Conservation (phyloP, 2,329 filamentous ascomycete species). For the Pyrenochaeta sp. region DNA sequence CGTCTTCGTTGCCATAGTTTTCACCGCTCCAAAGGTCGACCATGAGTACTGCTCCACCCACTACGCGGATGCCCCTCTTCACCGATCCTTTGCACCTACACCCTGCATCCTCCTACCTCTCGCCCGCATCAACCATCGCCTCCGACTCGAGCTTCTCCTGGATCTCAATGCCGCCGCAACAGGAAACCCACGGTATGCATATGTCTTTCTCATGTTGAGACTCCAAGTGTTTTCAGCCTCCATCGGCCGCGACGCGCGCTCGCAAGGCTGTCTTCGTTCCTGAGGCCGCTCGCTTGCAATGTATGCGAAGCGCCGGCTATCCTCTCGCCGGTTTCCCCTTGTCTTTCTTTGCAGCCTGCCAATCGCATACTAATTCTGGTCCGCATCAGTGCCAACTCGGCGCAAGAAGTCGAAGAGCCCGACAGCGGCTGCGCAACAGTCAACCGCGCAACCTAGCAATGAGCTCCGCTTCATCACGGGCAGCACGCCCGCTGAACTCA, state of each 20-base stretch:
- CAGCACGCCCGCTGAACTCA: conserved; percentile 40
- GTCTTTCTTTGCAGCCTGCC: too few relatives aligned
- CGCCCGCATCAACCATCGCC: conserved; percentile 29
- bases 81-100: conserved; percentile 25
- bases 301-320: neutral
- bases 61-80: conserved; percentile 33
- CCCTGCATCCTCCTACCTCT: conserved; percentile 23
- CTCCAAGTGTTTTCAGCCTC: conserved; percentile 3
- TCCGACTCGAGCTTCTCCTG: conserved; percentile 31
- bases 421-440: conserved; percentile 17
- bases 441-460: conserved; percentile 10
- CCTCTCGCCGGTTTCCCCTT: neutral
- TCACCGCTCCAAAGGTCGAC: conserved; percentile 13
- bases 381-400: conserved; percentile 10
- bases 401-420: conserved; percentile 19
- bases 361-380: conserved; percentile 8
- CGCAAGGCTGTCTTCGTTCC: too few relatives aligned
- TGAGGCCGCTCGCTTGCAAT: neutral
- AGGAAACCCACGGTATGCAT: conserved; percentile 33
- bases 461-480: conserved; percentile 44
- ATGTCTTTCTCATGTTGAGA: conserved; percentile 13
- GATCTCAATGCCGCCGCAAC: conserved; percentile 30
- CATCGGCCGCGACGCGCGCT: neutral
- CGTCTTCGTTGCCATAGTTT: conserved; percentile 4
- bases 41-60: conserved; percentile 32